Percentiles rank a stretch among this genome's conserved stretches.
Conservation (phyloP, 345 rosid genomes). For the Ricinus communis region DNA sequence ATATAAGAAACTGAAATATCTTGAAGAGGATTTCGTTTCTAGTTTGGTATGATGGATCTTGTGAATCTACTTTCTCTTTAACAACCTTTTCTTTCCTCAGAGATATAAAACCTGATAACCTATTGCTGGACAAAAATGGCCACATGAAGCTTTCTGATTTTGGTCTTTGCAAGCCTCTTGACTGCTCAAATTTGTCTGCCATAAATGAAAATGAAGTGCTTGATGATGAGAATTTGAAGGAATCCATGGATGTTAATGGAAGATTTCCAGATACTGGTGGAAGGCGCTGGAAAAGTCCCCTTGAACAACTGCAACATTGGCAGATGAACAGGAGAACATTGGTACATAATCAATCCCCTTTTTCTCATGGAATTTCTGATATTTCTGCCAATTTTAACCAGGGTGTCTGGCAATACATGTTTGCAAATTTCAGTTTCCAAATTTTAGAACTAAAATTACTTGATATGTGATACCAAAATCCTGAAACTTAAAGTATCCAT, state of each 20-base stretch:
- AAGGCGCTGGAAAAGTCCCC: constrained; percentile 74
- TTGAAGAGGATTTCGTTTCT: constrained; percentile 13
- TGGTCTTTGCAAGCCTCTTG: constrained; percentile 98
- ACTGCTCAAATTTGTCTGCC: constrained; percentile 66
- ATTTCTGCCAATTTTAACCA: background rate
- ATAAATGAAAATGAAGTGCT: constrained; percentile 71
- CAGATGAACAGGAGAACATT: constrained; percentile 81
- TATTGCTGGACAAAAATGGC: constrained; percentile 82
- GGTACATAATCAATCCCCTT: constrained; percentile 38
- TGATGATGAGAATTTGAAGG: constrained; percentile 64
- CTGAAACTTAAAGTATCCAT: background rate
- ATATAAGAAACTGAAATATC: constrained; percentile 4
- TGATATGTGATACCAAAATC: background rate
- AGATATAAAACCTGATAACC: constrained; percentile 97
- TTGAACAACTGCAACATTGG: constrained; percentile 90
- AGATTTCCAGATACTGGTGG: constrained; percentile 52
- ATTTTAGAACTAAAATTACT: background rate
- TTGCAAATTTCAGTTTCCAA: background rate
- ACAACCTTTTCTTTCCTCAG: constrained; percentile 37
- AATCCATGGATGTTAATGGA: constrained; percentile 62
- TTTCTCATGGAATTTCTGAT: constrained; percentile 6
- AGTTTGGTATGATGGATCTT: constrained; percentile 5
- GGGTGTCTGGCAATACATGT: background rate
- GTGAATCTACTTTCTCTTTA: constrained; percentile 10
- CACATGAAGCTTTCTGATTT: constrained; percentile 95